Conservation (phyloP, 345 rosid species). For the Ceriops tagal region DNA sequence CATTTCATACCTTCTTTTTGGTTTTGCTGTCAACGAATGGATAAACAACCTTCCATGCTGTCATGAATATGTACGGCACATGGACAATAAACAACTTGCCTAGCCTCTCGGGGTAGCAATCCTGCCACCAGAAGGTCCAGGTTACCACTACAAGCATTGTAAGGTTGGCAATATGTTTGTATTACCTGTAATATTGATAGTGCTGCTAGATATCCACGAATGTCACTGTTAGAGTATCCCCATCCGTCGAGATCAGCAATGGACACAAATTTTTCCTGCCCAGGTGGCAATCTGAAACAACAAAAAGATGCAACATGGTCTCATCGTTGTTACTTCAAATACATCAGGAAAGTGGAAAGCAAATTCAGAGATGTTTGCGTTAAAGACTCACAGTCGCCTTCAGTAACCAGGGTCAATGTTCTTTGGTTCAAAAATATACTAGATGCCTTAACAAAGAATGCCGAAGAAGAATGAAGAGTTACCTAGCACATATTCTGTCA, state of each 20-base stretch:
- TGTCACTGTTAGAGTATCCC: slow-evolving; percentile 76
- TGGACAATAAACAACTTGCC: slow-evolving; percentile 68
- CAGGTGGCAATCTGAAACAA: slow-evolving; percentile 60
- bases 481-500: slow-evolving; percentile 74
- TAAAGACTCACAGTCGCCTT: background rate
- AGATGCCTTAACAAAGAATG: too few relatives aligned
- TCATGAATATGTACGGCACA: slow-evolving; percentile 74
- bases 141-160: background rate
- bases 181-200: slow-evolving; percentile 74
- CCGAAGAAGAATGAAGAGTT: background rate
- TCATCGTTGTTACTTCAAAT: background rate
- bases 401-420: background rate
- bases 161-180: background rate
- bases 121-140: slow-evolving; percentile 40
- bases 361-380: background rate
- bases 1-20: slow-evolving; percentile 61
- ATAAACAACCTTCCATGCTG: slow-evolving; percentile 78
- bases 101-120: slow-evolving; percentile 83
- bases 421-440: too few relatives aligned
- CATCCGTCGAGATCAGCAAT: slow-evolving; percentile 83
- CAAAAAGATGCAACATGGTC: slow-evolving; percentile 2
- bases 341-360: background rate
- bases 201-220: slow-evolving; percentile 67
- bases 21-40: slow-evolving; percentile 81
- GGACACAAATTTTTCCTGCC: slow-evolving; percentile 63